Conservation (phyloP, 106 monocot species). For the Chionographis japonica region DNA sequence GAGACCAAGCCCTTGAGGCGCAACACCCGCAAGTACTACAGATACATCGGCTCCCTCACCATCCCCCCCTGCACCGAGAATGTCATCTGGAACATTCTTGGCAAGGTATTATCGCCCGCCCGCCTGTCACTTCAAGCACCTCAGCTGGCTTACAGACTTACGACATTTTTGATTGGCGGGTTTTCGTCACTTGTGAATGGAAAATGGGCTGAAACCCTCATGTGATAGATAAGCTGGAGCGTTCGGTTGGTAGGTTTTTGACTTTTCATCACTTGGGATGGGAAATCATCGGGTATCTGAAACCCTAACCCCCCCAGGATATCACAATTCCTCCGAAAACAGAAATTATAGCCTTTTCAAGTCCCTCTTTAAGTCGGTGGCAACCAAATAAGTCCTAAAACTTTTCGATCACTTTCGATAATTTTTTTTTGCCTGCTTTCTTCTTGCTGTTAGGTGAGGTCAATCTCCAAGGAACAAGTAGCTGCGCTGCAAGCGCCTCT, state of each 20-base stretch:
- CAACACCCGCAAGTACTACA: conserved; percentile 41
- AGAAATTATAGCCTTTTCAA: no score
- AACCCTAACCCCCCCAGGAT: not conserved
- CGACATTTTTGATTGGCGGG: no score
- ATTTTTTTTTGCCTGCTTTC: not conserved
- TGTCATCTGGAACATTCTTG: conserved; percentile 65
- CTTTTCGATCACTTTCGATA: not conserved
- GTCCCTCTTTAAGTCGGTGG: no score
- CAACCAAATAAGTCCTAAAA: no score
- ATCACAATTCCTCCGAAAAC: not conserved
- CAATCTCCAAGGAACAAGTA: conserved; percentile 36
- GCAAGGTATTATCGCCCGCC: conserved; percentile 40
- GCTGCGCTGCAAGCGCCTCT: conserved; percentile 25
- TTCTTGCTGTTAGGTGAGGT: conserved; percentile 28
- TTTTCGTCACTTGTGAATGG: no score
- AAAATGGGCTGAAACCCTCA: no score
- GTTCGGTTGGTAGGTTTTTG: no score
- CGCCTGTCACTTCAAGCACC: no score
- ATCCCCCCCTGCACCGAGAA: conserved; percentile 77
- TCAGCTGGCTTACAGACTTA: no score
- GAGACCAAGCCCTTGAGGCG: conserved; percentile 35
- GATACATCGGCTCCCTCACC: conserved; percentile 70
- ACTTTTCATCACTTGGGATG: no score
- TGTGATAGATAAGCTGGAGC: no score
- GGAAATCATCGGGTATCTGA: no score